Conservation (phyloP, 108 stramenopile species). For the Cyclotella sp. region DNA sequence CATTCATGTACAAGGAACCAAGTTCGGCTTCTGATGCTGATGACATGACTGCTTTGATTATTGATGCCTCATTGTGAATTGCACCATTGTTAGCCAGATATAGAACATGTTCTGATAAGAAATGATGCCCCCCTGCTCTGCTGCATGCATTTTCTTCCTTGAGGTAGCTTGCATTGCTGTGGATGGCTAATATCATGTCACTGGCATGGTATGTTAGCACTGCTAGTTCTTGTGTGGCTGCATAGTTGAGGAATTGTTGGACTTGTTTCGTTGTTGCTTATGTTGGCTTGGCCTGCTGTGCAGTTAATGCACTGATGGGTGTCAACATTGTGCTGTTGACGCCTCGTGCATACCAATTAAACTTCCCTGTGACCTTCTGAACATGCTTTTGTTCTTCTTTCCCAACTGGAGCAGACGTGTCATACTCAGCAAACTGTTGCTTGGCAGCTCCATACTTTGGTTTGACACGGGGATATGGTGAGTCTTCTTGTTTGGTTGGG, state of each 20-base stretch:
- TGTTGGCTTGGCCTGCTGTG: constrained; percentile 17
- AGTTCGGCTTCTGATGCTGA: constrained; percentile 58
- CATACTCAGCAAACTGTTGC: constrained; percentile 37
- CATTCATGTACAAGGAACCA: constrained; percentile 49
- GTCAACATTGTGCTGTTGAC: constrained; percentile 27
- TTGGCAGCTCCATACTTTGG: constrained; percentile 57
- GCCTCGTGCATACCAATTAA: constrained; percentile 47
- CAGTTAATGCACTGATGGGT: constrained; percentile 1
- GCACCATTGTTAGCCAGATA: constrained; percentile 31
- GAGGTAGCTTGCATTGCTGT: constrained; percentile 14
- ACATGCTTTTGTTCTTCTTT: constrained; percentile 25
- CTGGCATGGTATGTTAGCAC: constrained; percentile 41
- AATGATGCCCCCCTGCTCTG: constrained; percentile 47
- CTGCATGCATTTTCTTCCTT: constrained; percentile 23
- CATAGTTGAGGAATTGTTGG: constrained; percentile 55
- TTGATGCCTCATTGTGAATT: constrained; percentile 32
- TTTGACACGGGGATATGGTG: constrained; percentile 34
- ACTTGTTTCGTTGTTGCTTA: constrained; percentile 16
- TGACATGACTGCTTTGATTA: constrained; percentile 40
- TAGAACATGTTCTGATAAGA: constrained; percentile 17
- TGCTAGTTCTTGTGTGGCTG: constrained; percentile 21
- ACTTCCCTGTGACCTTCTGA: constrained; percentile 50
- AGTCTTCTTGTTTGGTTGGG: no score
- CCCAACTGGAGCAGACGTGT: constrained; percentile 24
- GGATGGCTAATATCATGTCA: constrained; percentile 39